Percentiles rank a stretch among this genome's conserved stretches.
phyloP scores from a whole-genome alignment of 2,329 filamentous ascomycete genomes.

The Aspergillus ochraceoroseus region DNA sequence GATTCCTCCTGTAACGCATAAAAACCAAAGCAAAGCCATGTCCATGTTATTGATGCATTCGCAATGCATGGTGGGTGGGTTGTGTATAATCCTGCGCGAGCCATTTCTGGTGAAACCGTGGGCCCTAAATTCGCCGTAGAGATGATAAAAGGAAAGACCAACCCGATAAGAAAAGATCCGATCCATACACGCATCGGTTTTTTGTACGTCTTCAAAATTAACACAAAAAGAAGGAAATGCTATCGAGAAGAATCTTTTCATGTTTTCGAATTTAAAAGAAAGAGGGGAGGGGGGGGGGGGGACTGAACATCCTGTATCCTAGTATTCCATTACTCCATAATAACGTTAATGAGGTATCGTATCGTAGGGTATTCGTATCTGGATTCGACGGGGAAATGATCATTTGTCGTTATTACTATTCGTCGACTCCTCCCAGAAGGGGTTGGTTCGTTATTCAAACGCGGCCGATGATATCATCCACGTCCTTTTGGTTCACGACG shows the following conservation, averaged over 20 bases:
- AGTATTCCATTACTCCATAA: constrained; percentile 16
- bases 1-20: constrained; percentile 1
- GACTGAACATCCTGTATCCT: constrained; percentile 7
- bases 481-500: constrained; percentile 82
- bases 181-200: no score
- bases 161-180: no score
- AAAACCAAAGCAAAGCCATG: constrained; percentile 1
- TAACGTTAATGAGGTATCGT: constrained; percentile 15
- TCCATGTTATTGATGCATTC: constrained; percentile 1
- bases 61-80: background rate
- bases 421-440: background rate
- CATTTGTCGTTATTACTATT: background rate
- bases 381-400: constrained; percentile 8
- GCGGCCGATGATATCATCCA: constrained; percentile 66
- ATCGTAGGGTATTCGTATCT: constrained; percentile 25
- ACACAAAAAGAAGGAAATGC: constrained; percentile 1
- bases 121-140: constrained; percentile 10
- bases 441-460: constrained; percentile 24
- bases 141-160: constrained; percentile 4
- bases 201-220: background rate
- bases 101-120: constrained; percentile 4
- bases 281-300: no score
- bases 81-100: constrained; percentile 4
- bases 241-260: constrained; percentile 1
- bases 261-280: no score